Base-by-base conservation (phyloP, 2,329 filamentous ascomycete species). In the Xylariaceae sp. region DNA sequence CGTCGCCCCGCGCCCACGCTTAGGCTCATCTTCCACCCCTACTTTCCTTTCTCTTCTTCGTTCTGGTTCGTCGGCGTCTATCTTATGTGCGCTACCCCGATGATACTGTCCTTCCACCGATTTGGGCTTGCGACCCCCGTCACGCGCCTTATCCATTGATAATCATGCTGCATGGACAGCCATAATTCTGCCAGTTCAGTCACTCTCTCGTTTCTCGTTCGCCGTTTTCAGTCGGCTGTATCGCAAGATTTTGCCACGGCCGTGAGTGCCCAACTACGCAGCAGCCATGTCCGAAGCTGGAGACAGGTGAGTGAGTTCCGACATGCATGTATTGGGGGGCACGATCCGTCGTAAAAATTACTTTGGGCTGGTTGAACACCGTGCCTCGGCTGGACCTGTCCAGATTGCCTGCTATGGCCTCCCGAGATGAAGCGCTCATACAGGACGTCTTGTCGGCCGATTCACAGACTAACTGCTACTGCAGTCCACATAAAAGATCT, bases 401-500 rank as follows among this genome's bases (percentile, higher is more conserved):
- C 41, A 43, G 21, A 15, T 22, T 26, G 10, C 29, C 29, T 26
- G 21, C 29, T 29, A 2, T 4, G 15, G 12, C 4, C n/a, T 10
- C 13, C 29, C n/a, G 32, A 34, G 32, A 34, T 9, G 0, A 34
- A 15, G 10, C 32, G 26, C 32, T 34, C 4, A 9, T 34, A 26
- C 21, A 43, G 13, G 16, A 16, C 22, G 13, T 10, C n/a, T 19
- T 13, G 34, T 22, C 39, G 40, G n/a, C 12, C 15, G 34, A 47
- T 34, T 47, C 47, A 45, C 21, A 39, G 29, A 51, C 54, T 64
- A 54, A 59, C 47, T 26, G 46, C 21, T 36, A 36, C 50, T 21
- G 19, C 71, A 73, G 68, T 58, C 65, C 67, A 59, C 80, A 81
- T 64, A 80, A 76, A 70, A 78, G 76, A 57, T 79, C 80, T 53